Evolutionary conservation across 345 rosid genomes (phyloP).

Genomic region (Brassica nigra): DNA sequence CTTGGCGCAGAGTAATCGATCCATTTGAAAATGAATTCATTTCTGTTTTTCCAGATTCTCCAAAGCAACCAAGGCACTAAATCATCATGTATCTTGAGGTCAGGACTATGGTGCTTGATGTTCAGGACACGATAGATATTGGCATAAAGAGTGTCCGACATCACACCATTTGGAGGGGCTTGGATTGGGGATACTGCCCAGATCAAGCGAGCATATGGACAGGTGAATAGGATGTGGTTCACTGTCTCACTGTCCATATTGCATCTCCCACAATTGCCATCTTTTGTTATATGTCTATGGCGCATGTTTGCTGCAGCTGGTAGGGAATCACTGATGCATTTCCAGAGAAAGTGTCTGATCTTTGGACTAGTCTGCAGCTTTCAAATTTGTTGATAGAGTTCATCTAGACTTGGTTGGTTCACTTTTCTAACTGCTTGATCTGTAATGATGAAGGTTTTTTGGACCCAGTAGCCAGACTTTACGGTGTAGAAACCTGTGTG

Average conservation of each 20-base stretch:
- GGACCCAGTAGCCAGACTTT: too few species aligned
- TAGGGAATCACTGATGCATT: not conserved
- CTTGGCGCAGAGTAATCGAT: not conserved
- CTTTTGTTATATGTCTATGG: not conserved
- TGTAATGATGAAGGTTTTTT: too few species aligned
- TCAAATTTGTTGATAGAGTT: too few species aligned
- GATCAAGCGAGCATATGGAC: not conserved
- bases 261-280: not conserved
- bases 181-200: not conserved
- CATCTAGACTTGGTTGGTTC: too few species aligned
- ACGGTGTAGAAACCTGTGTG: not conserved
- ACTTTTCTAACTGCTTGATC: too few species aligned
- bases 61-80: not conserved
- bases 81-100: not conserved
- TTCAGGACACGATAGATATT: not conserved
- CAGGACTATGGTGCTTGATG: not conserved
- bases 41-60: not conserved
- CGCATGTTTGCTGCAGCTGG: not conserved
- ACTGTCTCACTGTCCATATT: not conserved
- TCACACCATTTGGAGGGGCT: not conserved
- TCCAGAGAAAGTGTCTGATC: not conserved
- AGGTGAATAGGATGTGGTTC: not conserved
- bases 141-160: not conserved
- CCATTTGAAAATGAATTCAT: not conserved
- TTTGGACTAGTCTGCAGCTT: not conserved